A percentile compares a stretch with the other conserved stretches of the same genome.
Evolutionary conservation across 176 grass and related monocot genomes (phyloP).

Genomic region (Chrysopogon serrulatus): DNA sequence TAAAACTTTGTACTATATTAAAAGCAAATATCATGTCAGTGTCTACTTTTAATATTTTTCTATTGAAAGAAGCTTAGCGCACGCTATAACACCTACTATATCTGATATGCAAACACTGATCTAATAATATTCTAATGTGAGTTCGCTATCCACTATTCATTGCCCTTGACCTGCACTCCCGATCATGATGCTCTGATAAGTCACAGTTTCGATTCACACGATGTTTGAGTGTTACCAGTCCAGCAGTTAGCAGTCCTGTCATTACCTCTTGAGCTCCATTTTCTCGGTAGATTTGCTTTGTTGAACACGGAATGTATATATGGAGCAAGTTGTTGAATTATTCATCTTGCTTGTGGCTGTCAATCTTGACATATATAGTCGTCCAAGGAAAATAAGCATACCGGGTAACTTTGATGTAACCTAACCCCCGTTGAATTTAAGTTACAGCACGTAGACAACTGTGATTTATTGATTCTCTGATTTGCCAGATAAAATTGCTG

Average conservation of each 20-base stretch:
- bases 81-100: too few relatives aligned
- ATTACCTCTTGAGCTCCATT: background rate
- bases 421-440: background rate
- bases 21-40: too few relatives aligned
- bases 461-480: background rate
- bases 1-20: too few relatives aligned
- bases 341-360: background rate
- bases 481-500: constrained; percentile 43
- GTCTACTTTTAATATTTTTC: too few relatives aligned
- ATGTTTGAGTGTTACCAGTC: too few relatives aligned
- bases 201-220: background rate
- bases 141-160: too few relatives aligned
- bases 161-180: background rate
- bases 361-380: background rate
- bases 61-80: too few relatives aligned
- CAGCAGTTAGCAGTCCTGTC: background rate
- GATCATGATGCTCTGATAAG: background rate
- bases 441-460: background rate
- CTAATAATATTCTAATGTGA: too few relatives aligned
- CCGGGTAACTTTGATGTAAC: background rate
- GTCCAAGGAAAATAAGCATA: background rate
- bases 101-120: too few relatives aligned
- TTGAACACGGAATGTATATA: background rate
- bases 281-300: background rate
- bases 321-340: background rate